Evolutionary conservation across 345 rosid genomes (phyloP), one percentile per base, ranked within the genome.

Genomic region (Euphorbia lathyris): DNA sequence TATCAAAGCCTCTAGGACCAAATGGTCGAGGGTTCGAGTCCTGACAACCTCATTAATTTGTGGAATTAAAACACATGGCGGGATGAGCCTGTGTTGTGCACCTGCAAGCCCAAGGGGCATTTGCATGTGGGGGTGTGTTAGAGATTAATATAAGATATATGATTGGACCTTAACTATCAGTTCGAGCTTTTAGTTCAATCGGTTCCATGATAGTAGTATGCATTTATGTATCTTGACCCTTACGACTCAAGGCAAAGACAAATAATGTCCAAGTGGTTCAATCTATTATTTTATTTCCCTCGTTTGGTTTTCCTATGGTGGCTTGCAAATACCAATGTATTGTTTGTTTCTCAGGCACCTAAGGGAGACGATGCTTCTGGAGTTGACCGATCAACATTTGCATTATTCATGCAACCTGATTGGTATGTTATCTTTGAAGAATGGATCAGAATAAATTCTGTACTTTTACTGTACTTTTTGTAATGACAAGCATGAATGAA

Each of bases 391-490:
- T 89, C 98, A 16, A 89, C 97, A 48, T 94, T 89, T 78, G 95
- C 98, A 76, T 82, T 94, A 61, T 91, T 91, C 80, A 94, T 91
- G 97, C 96, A 94, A 81, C 98, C 96, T 42, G 97, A 94, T 76
- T 94, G 98, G 97, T 91, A 88, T 32, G 72, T 48, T 53, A 53
- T 14, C 30, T 12, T 25, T 58, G 52, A 34, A 47, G 9, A 32
- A 43, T 48, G 53, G 50, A 25, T 32, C 1, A 26, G 42, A 19
- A 22, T 45, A 13, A 4, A 20, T 26, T 10, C 34, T 70, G 38
- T 34, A 34, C 38, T 36, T 53, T 61, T 67, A 4, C 56, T 48
- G 17, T 14, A 32, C 53, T 0, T 45, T 19, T 22, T 50, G n/a
- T 29, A 7, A 47, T 51, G 40, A 59, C 59, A 45, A 34, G 38